Evolutionary conservation across 805 yeast species (phyloP), one percentile per base, ranked within the genome.

Genomic region (Candida lessepsii): DNA sequence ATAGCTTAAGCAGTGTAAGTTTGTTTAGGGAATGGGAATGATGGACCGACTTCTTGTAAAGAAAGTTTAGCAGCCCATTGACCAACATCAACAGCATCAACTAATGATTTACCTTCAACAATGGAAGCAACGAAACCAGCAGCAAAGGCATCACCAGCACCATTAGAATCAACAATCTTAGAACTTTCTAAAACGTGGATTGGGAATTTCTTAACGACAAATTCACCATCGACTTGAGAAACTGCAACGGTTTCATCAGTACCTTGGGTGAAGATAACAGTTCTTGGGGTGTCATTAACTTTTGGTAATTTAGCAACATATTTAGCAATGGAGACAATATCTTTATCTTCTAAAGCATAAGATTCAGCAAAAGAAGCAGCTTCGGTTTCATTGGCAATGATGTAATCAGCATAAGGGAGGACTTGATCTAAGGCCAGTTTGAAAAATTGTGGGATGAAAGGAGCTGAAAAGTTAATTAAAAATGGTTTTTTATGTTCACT

Each of bases 101-200:
- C 69, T 42, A 88, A 60, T 20, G 75, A 53, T 62, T 84, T 80
- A 49, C 82, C 87, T 64, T 81, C 70, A 41, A 88, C 95, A 51
- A 90, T 70, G 43, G 90, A 93, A 46, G 96, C 96, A 49, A 89
- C 67, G 65, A 91, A 90, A 44, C 98, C 98, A 56, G 93, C 95
- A 41, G 97, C 98, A 60, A 91, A 91, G 10, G 97, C 96, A 62
- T 91, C 97, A 66, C 98, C 98, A 34, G 98, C 98, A 72, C 99
- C 99, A 71, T 91, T 93, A 58, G 98, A 87, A 73, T 93, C 99
- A 44, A 76, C 81, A 45, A 93, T 76, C 65, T 83, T 74, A 33
- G 75, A 66, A 32, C 78, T 54, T 29, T 77, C 84, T 57, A 93
- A 78, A 44, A 82, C 77, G 52, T 78, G 84, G 41, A 93, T 96